Conservation (phyloP, 345 rosid species). For the Linum tenue region DNA sequence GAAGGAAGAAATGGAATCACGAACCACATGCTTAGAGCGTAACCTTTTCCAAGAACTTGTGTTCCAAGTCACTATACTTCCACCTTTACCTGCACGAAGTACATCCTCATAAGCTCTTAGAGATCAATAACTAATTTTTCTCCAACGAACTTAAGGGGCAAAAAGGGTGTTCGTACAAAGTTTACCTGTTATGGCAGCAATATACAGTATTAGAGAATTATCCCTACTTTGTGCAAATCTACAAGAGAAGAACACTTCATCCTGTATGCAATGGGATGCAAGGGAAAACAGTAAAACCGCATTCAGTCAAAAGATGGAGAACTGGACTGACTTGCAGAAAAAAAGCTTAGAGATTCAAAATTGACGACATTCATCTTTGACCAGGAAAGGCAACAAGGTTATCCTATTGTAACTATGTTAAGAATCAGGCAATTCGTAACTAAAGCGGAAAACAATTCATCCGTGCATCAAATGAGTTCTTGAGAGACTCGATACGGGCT, state of each 20-base stretch:
- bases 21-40: conserved; percentile 41
- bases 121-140: neutral
- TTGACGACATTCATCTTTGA: no score
- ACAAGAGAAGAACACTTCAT: conserved; percentile 69
- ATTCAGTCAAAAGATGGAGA: conserved; percentile 7
- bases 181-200: conserved; percentile 72
- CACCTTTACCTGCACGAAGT: conserved; percentile 44
- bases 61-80: conserved; percentile 34
- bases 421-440: no score
- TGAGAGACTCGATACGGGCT: no score
- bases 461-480: no score
- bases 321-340: neutral
- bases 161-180: no score
- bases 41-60: conserved; percentile 58
- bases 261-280: conserved; percentile 31
- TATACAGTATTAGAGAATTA: conserved; percentile 42
- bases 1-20: conserved; percentile 52
- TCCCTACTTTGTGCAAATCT: conserved; percentile 52
- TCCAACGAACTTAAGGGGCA: no score
- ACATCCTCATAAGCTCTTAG: neutral
- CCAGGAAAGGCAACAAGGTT: no score
- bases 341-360: no score
- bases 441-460: no score
- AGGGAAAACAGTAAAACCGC: conserved; percentile 14
- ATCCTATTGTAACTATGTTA: no score